Evolutionary conservation across 352 stramenopile species (phyloP).

Genomic region (Pythium aphanidermatum): DNA sequence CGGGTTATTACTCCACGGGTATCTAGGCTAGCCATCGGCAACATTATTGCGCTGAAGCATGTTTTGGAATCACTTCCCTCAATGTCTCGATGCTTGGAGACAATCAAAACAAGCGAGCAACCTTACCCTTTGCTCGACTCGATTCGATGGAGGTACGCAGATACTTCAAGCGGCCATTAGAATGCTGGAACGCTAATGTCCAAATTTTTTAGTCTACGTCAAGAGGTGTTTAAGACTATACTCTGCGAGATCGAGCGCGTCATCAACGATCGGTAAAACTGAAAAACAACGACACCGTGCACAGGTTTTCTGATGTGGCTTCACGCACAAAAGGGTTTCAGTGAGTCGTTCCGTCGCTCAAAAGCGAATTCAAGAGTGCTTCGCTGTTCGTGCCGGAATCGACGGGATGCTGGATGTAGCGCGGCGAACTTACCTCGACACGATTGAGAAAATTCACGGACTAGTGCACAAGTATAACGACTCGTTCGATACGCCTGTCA

Average conservation of each 20-base stretch:
- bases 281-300: too few species aligned
- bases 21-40: slow-evolving; percentile 67
- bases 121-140: slow-evolving; percentile 49
- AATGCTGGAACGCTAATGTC: neutral
- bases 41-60: slow-evolving; percentile 81
- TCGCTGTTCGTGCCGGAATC: slow-evolving; percentile 72
- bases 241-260: slow-evolving; percentile 53
- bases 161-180: too few species aligned
- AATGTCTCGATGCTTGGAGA: slow-evolving; percentile 44
- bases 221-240: slow-evolving; percentile 4
- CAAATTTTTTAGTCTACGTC: slow-evolving; percentile 1
- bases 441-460: slow-evolving; percentile 79
- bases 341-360: slow-evolving; percentile 57
- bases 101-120: slow-evolving; percentile 11
- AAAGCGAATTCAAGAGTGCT: slow-evolving; percentile 83
- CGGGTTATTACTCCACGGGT: slow-evolving; percentile 67
- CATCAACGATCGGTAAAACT: slow-evolving; percentile 73
- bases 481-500: slow-evolving; percentile 50
- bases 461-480: slow-evolving; percentile 72
- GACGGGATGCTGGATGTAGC: slow-evolving; percentile 85
- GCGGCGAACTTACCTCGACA: slow-evolving; percentile 72
- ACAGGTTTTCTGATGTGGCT: too few species aligned
- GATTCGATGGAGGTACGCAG: slow-evolving; percentile 53
- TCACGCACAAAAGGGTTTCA: too few species aligned
- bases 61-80: slow-evolving; percentile 61